Evolutionary conservation across 2,329 filamentous ascomycete species (phyloP).

Genomic region (Domatiomyces globalis): DNA sequence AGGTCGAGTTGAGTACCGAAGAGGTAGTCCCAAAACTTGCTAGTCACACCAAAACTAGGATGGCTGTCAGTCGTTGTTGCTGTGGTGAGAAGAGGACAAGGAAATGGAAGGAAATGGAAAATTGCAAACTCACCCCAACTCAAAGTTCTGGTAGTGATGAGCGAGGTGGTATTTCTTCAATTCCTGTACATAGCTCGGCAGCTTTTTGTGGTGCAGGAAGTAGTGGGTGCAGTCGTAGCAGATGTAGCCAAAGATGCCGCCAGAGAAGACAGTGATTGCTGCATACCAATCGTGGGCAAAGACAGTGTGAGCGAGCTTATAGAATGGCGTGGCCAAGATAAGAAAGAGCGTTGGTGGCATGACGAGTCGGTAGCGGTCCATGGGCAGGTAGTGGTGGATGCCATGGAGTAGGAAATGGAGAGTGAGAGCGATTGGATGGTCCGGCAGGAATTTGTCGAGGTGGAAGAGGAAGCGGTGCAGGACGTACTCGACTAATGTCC

Average conservation of each 20-base stretch:
- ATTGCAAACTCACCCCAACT: constrained; percentile 49
- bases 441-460: constrained; percentile 77
- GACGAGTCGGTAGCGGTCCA: constrained; percentile 93
- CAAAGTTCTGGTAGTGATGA: constrained; percentile 95
- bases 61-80: not conserved
- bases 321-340: constrained; percentile 74
- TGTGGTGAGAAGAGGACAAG: no score
- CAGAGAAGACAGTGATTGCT: constrained; percentile 65
- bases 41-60: constrained; percentile 69
- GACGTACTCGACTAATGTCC: constrained; percentile 81
- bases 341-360: constrained; percentile 90
- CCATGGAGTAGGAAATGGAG: constrained; percentile 89
- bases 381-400: constrained; percentile 96
- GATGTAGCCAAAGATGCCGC: constrained; percentile 88
- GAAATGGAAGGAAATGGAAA: not conserved
- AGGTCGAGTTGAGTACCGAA: constrained; percentile 72
- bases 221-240: constrained; percentile 97
- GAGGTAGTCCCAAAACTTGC: constrained; percentile 83
- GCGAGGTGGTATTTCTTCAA: constrained; percentile 96
- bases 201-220: constrained; percentile 91
- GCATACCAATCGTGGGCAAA: constrained; percentile 78
- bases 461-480: constrained; percentile 90
- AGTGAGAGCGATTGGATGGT: constrained; percentile 77
- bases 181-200: constrained; percentile 76
- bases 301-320: constrained; percentile 69